Evolutionary conservation across 345 rosid species (phyloP).

Genomic region (Triadica sebifera): DNA sequence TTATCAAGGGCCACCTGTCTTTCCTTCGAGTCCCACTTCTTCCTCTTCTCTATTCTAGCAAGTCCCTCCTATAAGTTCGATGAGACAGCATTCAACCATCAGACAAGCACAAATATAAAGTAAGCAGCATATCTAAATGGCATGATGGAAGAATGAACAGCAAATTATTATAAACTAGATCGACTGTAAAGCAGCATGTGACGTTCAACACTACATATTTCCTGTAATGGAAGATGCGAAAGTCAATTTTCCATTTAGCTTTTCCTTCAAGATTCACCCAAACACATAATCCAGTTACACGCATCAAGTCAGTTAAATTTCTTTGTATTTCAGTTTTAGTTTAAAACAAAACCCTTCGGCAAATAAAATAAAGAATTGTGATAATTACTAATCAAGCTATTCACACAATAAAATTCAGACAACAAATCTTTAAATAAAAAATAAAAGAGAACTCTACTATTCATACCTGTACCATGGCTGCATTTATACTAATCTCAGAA

Average conservation of each 20-base stretch:
- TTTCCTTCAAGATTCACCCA: background rate
- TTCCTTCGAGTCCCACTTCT: conserved; percentile 72
- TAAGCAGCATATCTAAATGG: background rate
- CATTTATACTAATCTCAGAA: conserved; percentile 78
- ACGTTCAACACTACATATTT: background rate
- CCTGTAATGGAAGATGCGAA: background rate
- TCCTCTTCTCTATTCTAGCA: conserved; percentile 84
- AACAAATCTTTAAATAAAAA: background rate
- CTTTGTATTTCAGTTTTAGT: no score
- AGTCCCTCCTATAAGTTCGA: conserved; percentile 75
- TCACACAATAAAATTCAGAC: background rate
- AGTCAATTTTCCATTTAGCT: background rate
- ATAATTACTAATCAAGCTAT: no score
- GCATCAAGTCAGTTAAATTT: no score
- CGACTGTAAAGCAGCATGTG: background rate
- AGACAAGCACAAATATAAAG: background rate
- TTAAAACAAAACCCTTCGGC: no score
- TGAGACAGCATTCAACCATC: background rate
- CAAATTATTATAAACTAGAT: background rate
- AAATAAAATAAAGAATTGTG: no score
- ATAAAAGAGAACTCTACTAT: background rate
- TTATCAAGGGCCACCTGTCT: conserved; percentile 60
- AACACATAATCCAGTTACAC: background rate
- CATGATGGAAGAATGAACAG: background rate
- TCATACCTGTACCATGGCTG: conserved; percentile 81